Evolutionary conservation across 2,329 filamentous ascomycete genomes (phyloP).

Genomic region (Microcera coccophila): DNA sequence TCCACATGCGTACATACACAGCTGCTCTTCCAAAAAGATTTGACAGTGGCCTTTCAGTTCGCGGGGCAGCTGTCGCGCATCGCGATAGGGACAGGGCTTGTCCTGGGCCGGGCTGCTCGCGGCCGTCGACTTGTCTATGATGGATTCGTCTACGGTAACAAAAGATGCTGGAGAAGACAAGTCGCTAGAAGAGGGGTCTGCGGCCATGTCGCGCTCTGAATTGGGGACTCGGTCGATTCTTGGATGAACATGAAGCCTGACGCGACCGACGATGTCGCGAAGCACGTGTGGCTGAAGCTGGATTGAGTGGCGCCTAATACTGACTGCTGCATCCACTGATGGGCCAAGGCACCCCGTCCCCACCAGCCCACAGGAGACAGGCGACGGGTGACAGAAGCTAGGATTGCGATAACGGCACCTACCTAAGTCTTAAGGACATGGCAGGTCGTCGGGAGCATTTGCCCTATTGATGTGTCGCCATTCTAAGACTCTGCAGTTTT

Average conservation of each 20-base stretch:
- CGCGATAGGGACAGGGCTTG: slow-evolving; percentile 44
- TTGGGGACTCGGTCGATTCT: slow-evolving; percentile 1
- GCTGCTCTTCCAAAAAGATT: slow-evolving; percentile 71
- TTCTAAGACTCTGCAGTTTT: no score
- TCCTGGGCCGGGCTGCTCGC: slow-evolving; percentile 34
- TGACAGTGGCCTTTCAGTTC: slow-evolving; percentile 64
- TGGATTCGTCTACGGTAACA: slow-evolving; percentile 32
- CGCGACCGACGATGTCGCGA: slow-evolving; percentile 8
- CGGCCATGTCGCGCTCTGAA: slow-evolving; percentile 20
- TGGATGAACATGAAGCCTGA: slow-evolving; percentile 12
- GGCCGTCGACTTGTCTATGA: slow-evolving; percentile 30
- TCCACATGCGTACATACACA: slow-evolving; percentile 57
- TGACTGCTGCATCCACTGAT: no score
- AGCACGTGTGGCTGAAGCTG: no score
- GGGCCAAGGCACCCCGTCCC: no score
- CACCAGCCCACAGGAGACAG: no score
- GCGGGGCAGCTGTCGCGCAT: slow-evolving; percentile 54
- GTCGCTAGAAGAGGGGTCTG: slow-evolving; percentile 18
- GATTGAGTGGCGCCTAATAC: no score
- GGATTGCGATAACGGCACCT: no score
- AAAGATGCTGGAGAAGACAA: slow-evolving; percentile 34
- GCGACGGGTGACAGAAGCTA: no score
- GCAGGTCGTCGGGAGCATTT: no score
- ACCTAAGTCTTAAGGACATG: no score
- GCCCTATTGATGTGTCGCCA: no score